Evolutionary conservation across 1,139 yeast genomes (phyloP).

Genomic region (Arxiozyma heterogenica): DNA sequence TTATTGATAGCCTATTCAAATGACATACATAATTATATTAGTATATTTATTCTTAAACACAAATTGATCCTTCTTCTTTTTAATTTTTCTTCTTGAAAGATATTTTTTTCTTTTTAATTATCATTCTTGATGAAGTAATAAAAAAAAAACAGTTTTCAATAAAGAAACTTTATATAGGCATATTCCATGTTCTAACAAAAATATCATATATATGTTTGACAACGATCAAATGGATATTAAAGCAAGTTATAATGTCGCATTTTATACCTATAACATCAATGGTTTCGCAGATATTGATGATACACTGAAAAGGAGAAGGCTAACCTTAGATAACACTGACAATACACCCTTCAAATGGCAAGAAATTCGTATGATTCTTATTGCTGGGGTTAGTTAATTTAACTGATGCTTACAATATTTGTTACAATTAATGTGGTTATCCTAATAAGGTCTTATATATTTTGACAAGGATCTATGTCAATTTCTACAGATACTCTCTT

Average conservation of each 20-base stretch:
- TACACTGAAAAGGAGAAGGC: slow-evolving; percentile 81
- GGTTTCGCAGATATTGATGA: slow-evolving; percentile 80
- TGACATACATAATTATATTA: no score
- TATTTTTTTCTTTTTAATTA: no score
- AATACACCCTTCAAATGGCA: slow-evolving; percentile 81
- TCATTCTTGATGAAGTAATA: no score
- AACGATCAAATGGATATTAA: slow-evolving; percentile 29
- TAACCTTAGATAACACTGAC: slow-evolving; percentile 82
- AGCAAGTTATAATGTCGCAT: slow-evolving; percentile 80
- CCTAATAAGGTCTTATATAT: slow-evolving; percentile 65
- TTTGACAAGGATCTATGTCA: slow-evolving; percentile 59
- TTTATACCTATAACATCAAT: slow-evolving; percentile 74
- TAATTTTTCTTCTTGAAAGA: no score
- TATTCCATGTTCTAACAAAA: no score
- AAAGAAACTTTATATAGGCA: no score
- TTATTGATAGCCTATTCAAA: no score
- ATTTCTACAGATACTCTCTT: slow-evolving; percentile 61
- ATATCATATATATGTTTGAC: no score
- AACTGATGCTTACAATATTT: slow-evolving; percentile 87
- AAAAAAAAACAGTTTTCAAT: no score
- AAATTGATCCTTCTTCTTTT: no score
- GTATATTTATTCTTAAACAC: no score
- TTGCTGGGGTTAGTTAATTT: slow-evolving; percentile 91
- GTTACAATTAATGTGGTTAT: slow-evolving; percentile 78
- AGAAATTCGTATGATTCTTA: slow-evolving; percentile 74